These are phyloP conservation scores for Torrubiella hemipterigena DNA, from an alignment of 2,329 filamentous ascomycete genomes.

Conservation along the genomic window DNA sequence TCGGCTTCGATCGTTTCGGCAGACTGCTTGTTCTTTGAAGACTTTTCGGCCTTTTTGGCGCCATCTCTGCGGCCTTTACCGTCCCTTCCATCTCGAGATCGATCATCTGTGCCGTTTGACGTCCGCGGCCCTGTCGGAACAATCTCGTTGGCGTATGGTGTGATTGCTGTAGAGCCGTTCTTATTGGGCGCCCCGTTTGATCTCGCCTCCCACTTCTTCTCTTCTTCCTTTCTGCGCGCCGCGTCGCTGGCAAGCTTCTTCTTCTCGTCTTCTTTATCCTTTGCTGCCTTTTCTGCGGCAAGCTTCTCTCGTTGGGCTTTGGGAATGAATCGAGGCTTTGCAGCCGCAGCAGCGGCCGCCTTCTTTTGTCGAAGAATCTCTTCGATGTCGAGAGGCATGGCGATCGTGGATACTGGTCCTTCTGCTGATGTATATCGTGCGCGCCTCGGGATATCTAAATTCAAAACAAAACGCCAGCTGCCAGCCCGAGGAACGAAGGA, in stretches of 20 bases:
- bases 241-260: constrained; percentile 42
- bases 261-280: constrained; percentile 50
- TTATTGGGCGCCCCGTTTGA: constrained; percentile 14
- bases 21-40: constrained; percentile 24
- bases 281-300: constrained; percentile 65
- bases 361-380: constrained; percentile 77
- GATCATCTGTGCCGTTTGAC: constrained; percentile 26
- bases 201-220: constrained; percentile 21
- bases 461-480: background rate
- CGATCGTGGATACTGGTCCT: background rate
- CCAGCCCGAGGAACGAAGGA: background rate
- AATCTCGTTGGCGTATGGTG: constrained; percentile 10
- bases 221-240: constrained; percentile 61
- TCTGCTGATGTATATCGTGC: background rate
- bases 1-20: constrained; percentile 59
- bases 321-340: constrained; percentile 80
- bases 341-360: constrained; percentile 69
- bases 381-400: constrained; percentile 61
- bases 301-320: constrained; percentile 73
- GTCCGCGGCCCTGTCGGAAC: constrained; percentile 57
- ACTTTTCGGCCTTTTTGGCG: constrained; percentile 22
- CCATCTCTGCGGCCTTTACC: constrained; percentile 29
- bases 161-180: constrained; percentile 14
- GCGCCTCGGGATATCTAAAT: background rate
- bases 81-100: constrained; percentile 35